phyloP scores from a whole-genome alignment of 371 early-diverging fungal genomes.

The Coemansia sp. region DNA sequence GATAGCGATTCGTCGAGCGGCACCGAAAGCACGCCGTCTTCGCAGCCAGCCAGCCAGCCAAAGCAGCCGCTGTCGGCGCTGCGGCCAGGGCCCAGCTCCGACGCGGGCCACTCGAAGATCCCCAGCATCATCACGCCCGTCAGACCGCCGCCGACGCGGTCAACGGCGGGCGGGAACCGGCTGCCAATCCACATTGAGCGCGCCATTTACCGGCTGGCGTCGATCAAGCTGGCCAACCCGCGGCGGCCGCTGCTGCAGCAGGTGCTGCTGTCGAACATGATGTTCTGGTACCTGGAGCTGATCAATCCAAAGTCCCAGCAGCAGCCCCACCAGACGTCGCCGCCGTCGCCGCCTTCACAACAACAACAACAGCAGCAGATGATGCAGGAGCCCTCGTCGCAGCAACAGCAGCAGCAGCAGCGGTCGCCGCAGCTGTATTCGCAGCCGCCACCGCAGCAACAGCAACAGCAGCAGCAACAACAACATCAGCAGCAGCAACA shows the following conservation, averaged over 20 bases:
- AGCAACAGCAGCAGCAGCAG: conserved; percentile 51
- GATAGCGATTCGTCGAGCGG: conserved; percentile 34
- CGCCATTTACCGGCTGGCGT: conserved; percentile 87
- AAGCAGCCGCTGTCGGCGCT: conserved; percentile 11
- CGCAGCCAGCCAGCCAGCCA: neutral
- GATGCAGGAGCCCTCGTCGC: conserved; percentile 45
- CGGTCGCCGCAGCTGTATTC: conserved; percentile 8
- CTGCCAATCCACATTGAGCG: conserved; percentile 85
- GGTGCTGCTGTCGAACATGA: conserved; percentile 91
- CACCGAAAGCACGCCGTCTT: neutral
- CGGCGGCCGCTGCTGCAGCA: conserved; percentile 87
- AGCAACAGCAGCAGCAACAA: conserved; percentile 7
- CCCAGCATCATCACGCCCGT: conserved; percentile 52
- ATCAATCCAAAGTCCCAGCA: conserved; percentile 53
- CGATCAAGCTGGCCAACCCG: conserved; percentile 88
- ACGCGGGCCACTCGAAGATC: conserved; percentile 15
- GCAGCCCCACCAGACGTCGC: conserved; percentile 48
- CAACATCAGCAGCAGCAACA: neutral
- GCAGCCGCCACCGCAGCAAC: neutral
- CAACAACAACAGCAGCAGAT: conserved; percentile 13
- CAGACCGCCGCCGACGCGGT: conserved; percentile 56
- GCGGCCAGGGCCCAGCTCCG: conserved; percentile 2
- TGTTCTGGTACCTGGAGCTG: conserved; percentile 88
- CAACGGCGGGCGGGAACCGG: conserved; percentile 58
- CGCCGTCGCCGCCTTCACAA: conserved; percentile 23